Percentiles rank a stretch among this genome's conserved stretches.
phyloP scores from a whole-genome alignment of 2,329 filamentous ascomycete genomes.

The Rhinocladiella mackenziei region DNA sequence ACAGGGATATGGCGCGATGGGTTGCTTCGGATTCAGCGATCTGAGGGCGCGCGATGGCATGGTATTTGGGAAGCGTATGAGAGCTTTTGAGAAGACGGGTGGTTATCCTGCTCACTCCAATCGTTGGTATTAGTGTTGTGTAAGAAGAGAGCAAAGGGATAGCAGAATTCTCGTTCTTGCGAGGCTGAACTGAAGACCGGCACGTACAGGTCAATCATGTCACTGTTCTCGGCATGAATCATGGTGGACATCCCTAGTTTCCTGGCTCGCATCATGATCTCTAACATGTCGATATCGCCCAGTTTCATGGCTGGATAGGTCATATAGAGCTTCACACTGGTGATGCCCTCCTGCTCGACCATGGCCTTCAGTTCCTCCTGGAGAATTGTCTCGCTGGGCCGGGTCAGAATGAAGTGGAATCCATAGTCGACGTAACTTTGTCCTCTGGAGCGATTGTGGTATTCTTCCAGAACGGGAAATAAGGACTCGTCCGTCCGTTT shows the following conservation, averaged over 20 bases:
- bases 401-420: slow-evolving; percentile 45
- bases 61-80: slow-evolving; percentile 36
- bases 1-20: slow-evolving; percentile 49
- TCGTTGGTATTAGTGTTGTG: slow-evolving; percentile 10
- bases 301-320: slow-evolving; percentile 44
- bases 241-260: slow-evolving; percentile 44
- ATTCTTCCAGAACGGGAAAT: slow-evolving; percentile 45
- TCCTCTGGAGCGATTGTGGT: slow-evolving; percentile 43
- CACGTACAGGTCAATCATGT: slow-evolving; percentile 39
- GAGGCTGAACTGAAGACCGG: background rate
- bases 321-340: slow-evolving; percentile 47
- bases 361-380: slow-evolving; percentile 39
- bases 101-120: slow-evolving; percentile 30
- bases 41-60: slow-evolving; percentile 41
- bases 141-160: background rate
- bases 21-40: slow-evolving; percentile 45
- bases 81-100: slow-evolving; percentile 19
- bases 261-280: slow-evolving; percentile 42
- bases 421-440: slow-evolving; percentile 56
- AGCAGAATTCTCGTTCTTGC: background rate
- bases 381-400: slow-evolving; percentile 33
- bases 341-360: slow-evolving; percentile 40
- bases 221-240: slow-evolving; percentile 47
- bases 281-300: slow-evolving; percentile 41
- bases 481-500: slow-evolving; percentile 46